Conservation (phyloP, 768 basidiomycete genomes). For the Russula olivacea region DNA sequence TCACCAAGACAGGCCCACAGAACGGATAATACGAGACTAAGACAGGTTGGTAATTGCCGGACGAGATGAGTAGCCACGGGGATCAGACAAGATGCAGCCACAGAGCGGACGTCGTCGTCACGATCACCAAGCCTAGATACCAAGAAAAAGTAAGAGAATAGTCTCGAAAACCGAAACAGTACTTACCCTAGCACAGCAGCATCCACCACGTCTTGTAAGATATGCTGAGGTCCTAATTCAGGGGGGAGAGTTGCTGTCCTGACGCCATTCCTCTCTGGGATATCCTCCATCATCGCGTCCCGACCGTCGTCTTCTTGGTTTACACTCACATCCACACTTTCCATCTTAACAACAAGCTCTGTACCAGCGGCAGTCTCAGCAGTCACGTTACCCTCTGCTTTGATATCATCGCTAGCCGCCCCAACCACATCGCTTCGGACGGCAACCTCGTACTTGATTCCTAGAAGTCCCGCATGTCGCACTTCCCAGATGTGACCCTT, state of each 20-base stretch:
- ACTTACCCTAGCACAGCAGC: constrained; percentile 87
- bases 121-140: constrained; percentile 69
- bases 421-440: constrained; percentile 82
- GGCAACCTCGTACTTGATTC: constrained; percentile 97
- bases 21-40: constrained; percentile 71
- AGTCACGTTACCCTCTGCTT: constrained; percentile 22
- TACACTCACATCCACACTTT: neutral
- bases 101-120: constrained; percentile 95
- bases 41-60: constrained; percentile 59
- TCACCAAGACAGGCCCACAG: constrained; percentile 87
- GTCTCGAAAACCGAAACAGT: neutral
- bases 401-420: constrained; percentile 23
- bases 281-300: constrained; percentile 23
- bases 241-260: constrained; percentile 30
- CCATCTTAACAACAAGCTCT: neutral
- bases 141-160: constrained; percentile 1
- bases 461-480: constrained; percentile 93
- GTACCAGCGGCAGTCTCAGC: neutral
- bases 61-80: constrained; percentile 86
- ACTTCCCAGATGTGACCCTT: constrained; percentile 88
- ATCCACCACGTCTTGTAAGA: constrained; percentile 79
- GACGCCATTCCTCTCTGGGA: constrained; percentile 17
- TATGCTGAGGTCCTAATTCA: constrained; percentile 39
- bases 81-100: constrained; percentile 85
- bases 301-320: neutral